Base-by-base conservation (phyloP, 148 eudicot genomes). In the Chenopodium suecicum region DNA sequence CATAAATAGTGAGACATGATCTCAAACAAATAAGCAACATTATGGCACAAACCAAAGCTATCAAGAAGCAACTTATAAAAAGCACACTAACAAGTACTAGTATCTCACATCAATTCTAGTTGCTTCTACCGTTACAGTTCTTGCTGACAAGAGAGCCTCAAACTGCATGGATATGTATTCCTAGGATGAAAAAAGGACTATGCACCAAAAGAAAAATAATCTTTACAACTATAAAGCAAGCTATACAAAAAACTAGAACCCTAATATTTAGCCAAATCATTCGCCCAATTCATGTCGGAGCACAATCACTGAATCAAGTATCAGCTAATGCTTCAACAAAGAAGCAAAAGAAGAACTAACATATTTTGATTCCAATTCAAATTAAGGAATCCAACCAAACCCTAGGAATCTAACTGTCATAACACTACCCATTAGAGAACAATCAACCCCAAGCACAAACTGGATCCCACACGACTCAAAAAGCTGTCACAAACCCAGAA, bases 1-100 rank as follows among this genome's bases (percentile, higher is more conserved):
- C 64, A 65, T 46, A 76, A 3, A 71, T 46, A 72, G 25, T 62
- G 58, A 83, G 29, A 88, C 19, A 50, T 44, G 58, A 77, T 52
- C 48, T 79, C n/a, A 78, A 25, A 64, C 50, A 44, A 19, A 72
- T 4, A 64, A n/a, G 17, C 31, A 48, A 34, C 64, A 20, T 22
- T 11, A 50, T 74, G 37, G 8, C 9, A 71, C 11, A 66, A 47
- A 37, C 44, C n/a, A 48, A 48, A 73, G 29, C 31, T 32, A 70
- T 67, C 34, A n/a, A 22, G 52, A 50, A 4, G 46, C 47, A 66
- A 25, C 20, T 78, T 62, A 66, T 16, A 6, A 47, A n/a, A 70
- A 7, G 41, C 16, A 3, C 12, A 44, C 27, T 8, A 32, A 34
- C 37, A 34, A 20, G 54, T 44, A 20, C 12, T 69, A 34, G 37